phyloP scores from a whole-genome alignment of 768 basidiomycete species.

The Dacryopinax primogenitus region DNA sequence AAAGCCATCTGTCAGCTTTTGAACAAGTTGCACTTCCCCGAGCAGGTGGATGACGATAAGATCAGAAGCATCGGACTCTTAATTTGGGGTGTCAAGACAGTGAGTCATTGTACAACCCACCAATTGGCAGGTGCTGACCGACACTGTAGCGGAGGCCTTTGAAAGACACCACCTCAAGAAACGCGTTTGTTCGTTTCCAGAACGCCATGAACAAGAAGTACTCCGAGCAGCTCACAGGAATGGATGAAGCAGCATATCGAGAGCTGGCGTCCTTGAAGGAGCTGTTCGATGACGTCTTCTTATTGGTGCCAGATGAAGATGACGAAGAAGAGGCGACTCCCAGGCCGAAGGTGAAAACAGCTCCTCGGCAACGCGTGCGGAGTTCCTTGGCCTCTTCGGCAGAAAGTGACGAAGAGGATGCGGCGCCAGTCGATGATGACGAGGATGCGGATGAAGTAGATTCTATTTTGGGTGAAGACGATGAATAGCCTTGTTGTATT shows the following conservation, averaged over 20 bases:
- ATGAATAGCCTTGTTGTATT: not conserved
- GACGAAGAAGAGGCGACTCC: constrained; percentile 33
- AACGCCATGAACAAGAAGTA: constrained; percentile 22
- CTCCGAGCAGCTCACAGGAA: constrained; percentile 23
- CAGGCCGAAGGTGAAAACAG: constrained; percentile 7
- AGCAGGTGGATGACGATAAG: constrained; percentile 54
- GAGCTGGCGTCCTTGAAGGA: constrained; percentile 49
- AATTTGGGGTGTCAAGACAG: constrained; percentile 17
- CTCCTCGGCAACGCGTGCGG: not conserved
- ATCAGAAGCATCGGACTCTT: constrained; percentile 26
- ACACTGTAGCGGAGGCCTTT: constrained; percentile 20
- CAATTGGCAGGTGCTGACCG: not conserved
- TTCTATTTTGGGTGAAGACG: not conserved
- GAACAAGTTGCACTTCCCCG: constrained; percentile 53
- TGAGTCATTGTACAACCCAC: constrained; percentile 12
- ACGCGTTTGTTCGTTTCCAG: constrained; percentile 22
- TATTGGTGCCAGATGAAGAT: constrained; percentile 55
- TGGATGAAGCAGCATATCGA: constrained; percentile 58
- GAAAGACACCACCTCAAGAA: constrained; percentile 22
- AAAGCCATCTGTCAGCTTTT: constrained; percentile 54
- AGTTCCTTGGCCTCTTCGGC: not conserved
- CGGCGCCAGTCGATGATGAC: constrained; percentile 25
- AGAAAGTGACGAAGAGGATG: not conserved
- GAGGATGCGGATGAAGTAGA: constrained; percentile 27
- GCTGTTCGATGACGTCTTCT: constrained; percentile 58